Base-by-base conservation (phyloP, 768 basidiomycete genomes). In the Russula earlei region DNA sequence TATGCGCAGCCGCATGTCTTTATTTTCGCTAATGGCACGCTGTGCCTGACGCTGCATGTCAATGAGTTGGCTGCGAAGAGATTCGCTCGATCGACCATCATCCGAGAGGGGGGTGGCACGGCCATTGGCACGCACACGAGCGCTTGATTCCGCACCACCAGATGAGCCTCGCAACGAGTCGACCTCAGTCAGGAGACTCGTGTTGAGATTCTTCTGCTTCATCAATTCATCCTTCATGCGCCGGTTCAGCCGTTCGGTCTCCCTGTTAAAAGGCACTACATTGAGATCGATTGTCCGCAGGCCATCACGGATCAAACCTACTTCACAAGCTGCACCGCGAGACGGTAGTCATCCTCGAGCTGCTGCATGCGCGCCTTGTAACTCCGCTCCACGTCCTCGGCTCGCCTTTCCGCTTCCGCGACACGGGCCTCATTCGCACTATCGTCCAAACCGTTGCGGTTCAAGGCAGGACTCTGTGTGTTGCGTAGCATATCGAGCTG, bases 241-340 rank as follows among this genome's bases (percentile, higher is more conserved):
- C 62, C 92, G 83, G 76, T 97, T 87, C 83, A 98, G 92, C 73
- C 94, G 96, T 71, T 98, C 96, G 1, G 94, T 97, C 43, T 91
- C 91, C 78, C 90, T 92, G 66, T 22, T 56, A 59, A 40, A 22
- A 38, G 45, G n/a, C 25, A 49, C 33, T 60, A 55, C 40, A 54
- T 50, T 47, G 49, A 53, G 54, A 38, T 24, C 49, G 58, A 65
- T 57, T 60, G 54, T 52, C 52, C 58, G 52, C 44, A 36, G 41
- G 50, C 54, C 49, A 63, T 47, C 9, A 6, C 37, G 48, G 57
- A 61, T 72, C 60, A 60, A 53, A 70, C 85, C 74, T 69, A 91
- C 90, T 97, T 98, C 64, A 97, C 93, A 71, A 96, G 97, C 67
- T 92, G 88, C 53, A 98, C 94, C 14, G 96, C 95, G 49, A 94